Evolutionary conservation across 129 eudicot species (phyloP), one percentile per base, ranked within the genome.

Genomic region (Dittrichia graveolens): DNA sequence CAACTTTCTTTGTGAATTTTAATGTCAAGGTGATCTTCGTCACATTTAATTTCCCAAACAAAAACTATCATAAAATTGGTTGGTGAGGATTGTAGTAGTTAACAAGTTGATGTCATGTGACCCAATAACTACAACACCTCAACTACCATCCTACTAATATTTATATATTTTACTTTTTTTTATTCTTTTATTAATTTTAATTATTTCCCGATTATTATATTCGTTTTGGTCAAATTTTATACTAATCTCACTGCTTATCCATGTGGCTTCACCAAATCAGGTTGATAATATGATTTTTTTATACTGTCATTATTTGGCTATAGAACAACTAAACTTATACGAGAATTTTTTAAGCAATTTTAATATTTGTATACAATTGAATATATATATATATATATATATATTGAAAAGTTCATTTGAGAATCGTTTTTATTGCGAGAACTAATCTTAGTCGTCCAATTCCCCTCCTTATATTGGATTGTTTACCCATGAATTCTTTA

Each of bases 71-170:
- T 56, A 34, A 42, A 55, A 57, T 61, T 63, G 72, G 65, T 83
- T 81, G 88, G 91, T 81, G 72, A 74, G 78, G 83, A 75, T 74
- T 82, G 50, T 81, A 74, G 75, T 72, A 75, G 82, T 78, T 75
- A 85, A 63, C 79, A 84, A 78, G 87, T 63, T 71, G 74, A 80
- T 75, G 79, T 69, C 86, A 86, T 86, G 80, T 89, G 80, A 68
- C 88, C 79, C 85, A 82, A 79, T 84, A 82, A 86, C 82, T 66
- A 68, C 49, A 77, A 77, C 84, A 71, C 48, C 76, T 73, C 83
- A 74, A 71, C 85, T 69, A 87, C 89, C 81, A 55, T 55, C 76
- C 55, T 40, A 61, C 60, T 49, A 63, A 41, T 68, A 59, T n/a
- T 74, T 70, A 44, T 67, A 67, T 66, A 43, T 18, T 37, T 35